These are phyloP conservation scores for Lachnellula occidentalis DNA, from an alignment of 2,329 filamentous ascomycete genomes.

Conservation along the genomic window DNA sequence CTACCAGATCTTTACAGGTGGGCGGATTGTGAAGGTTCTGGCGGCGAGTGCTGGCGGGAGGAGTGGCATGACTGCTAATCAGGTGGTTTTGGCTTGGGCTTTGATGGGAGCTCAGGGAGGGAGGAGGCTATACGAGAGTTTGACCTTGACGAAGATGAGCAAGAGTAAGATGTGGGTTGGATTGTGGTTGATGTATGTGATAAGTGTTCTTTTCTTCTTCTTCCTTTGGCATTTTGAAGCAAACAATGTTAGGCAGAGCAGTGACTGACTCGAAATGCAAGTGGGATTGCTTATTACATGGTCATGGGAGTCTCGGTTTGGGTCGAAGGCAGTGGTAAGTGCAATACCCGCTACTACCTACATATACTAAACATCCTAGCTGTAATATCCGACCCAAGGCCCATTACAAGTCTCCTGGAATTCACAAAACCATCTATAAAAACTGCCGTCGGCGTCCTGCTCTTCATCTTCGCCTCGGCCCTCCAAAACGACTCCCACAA, in stretches of 20 bases:
- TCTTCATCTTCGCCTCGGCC: constrained; percentile 65
- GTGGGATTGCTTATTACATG: constrained; percentile 70
- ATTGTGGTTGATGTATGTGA: constrained; percentile 61
- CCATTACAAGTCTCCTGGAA: constrained; percentile 8
- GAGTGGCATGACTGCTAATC: constrained; percentile 48
- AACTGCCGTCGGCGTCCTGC: constrained; percentile 48
- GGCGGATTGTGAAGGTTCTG: constrained; percentile 47
- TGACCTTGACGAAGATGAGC: constrained; percentile 57
- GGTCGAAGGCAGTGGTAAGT: constrained; percentile 72
- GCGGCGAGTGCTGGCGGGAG: constrained; percentile 29
- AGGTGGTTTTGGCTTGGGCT: constrained; percentile 61
- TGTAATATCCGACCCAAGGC: constrained; percentile 10
- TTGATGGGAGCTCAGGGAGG: constrained; percentile 71
- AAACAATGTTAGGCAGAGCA: no score
- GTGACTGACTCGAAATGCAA: not conserved
- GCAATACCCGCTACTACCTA: not conserved
- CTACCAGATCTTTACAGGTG: constrained; percentile 52
- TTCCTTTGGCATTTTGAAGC: no score
- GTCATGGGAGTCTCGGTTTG: constrained; percentile 70
- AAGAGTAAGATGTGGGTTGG: constrained; percentile 75
- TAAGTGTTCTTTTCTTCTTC: not conserved
- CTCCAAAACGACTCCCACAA: constrained; percentile 71
- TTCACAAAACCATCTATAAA: constrained; percentile 37
- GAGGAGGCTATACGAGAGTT: constrained; percentile 72
- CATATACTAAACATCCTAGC: constrained; percentile 22